phyloP scores from a whole-genome alignment of 202 grass and related monocot species.

The Musa balbisiana region DNA sequence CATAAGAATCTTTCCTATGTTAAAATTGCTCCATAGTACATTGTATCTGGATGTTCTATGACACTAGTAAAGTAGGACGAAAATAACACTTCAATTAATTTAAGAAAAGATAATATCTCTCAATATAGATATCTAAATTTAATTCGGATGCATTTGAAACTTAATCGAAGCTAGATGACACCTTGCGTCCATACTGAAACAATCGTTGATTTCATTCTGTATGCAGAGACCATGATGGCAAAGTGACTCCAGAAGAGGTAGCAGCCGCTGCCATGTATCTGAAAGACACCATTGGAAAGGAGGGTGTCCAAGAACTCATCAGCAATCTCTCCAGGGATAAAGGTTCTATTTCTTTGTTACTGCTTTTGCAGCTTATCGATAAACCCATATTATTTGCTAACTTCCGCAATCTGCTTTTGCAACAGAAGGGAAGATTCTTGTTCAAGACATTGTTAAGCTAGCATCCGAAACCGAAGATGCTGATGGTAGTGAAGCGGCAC shows the following conservation, averaged over 20 bases:
- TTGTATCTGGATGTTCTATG: not conserved
- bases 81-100: not conserved
- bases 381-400: constrained; percentile 3
- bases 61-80: not conserved
- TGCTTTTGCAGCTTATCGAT: not conserved
- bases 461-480: constrained; percentile 53
- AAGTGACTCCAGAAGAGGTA: constrained; percentile 95
- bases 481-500: constrained; percentile 46
- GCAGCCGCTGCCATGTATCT: constrained; percentile 74
- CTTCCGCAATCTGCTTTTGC: not conserved
- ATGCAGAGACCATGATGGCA: constrained; percentile 88
- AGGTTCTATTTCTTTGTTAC: constrained; percentile 33
- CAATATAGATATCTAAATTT: too few species aligned
- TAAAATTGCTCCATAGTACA: constrained; percentile 10
- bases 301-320: constrained; percentile 90
- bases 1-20: constrained; percentile 4
- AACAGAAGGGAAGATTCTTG: constrained; percentile 71
- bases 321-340: constrained; percentile 89
- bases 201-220: not conserved
- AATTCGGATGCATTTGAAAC: too few species aligned
- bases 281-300: constrained; percentile 89
- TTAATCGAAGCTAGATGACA: too few species aligned
- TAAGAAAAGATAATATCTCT: not conserved
- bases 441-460: constrained; percentile 66
- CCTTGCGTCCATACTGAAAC: constrained; percentile 11